Percentiles rank a stretch among this genome's conserved stretches.
phyloP scores from a whole-genome alignment of 192 early-diverging fungal species.

The Backusella parvicylindrica region DNA sequence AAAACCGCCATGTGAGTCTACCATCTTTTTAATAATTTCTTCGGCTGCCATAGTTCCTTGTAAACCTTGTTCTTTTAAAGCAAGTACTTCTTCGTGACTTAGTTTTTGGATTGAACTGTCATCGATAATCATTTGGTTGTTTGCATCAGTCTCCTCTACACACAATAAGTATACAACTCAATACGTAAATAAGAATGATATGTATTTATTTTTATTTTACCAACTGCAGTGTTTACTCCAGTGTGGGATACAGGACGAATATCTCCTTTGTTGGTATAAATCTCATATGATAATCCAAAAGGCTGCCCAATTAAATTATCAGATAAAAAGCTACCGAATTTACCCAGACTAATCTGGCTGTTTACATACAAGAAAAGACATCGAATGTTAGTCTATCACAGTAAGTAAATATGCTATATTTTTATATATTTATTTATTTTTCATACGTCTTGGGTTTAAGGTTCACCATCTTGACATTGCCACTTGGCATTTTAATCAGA shows the following conservation, averaged over 20 bases:
- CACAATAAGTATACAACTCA: background rate
- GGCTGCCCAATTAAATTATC: constrained; percentile 78
- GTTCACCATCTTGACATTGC: constrained; percentile 75
- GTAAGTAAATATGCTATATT: background rate
- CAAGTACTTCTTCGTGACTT: constrained; percentile 77
- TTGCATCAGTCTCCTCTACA: constrained; percentile 70
- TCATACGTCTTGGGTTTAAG: constrained; percentile 57
- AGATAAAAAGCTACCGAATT: constrained; percentile 84
- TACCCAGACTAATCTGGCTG: constrained; percentile 73
- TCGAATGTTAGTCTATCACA: background rate
- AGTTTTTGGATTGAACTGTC: constrained; percentile 73
- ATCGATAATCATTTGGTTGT: constrained; percentile 82
- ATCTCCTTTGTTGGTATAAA: constrained; percentile 59
- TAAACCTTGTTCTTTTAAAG: constrained; percentile 69
- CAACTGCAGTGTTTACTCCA: constrained; percentile 19
- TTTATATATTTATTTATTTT: background rate
- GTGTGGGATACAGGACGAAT: constrained; percentile 27
- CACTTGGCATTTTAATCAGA: constrained; percentile 80
- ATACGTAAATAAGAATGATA: background rate
- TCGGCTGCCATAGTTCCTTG: constrained; percentile 63
- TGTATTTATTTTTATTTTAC: constrained; percentile 17
- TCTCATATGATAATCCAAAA: constrained; percentile 84
- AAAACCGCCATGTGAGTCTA: constrained; percentile 81
- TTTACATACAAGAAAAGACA: background rate
- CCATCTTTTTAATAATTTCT: constrained; percentile 77